These are phyloP conservation scores for Mycena haematopus DNA, from an alignment of 768 basidiomycete species.

Conservation along the genomic window DNA sequence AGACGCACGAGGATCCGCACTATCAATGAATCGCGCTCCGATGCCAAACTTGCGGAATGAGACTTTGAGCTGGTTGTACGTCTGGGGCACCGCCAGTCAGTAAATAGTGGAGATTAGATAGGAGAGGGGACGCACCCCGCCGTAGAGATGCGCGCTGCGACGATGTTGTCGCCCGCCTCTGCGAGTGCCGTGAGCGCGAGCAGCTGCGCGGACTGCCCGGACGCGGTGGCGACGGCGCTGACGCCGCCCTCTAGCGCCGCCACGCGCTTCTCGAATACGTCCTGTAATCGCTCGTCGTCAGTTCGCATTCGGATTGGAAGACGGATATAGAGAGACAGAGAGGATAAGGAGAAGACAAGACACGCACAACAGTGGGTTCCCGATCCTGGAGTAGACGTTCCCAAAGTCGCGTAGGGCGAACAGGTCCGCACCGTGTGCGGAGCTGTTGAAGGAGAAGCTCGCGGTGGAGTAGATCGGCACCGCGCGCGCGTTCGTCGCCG, in stretches of 20 bases:
- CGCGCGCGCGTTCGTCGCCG: conserved; percentile 58
- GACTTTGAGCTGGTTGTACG: conserved; percentile 59
- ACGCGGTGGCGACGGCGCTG: conserved; percentile 58
- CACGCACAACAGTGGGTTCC: conserved; percentile 55
- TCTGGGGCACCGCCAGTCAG: conserved; percentile 35
- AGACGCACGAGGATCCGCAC: conserved; percentile 29
- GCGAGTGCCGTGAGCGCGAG: conserved; percentile 53
- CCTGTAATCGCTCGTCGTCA: too few relatives aligned
- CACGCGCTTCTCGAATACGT: conserved; percentile 64
- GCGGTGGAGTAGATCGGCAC: conserved; percentile 63
- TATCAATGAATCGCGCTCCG: conserved; percentile 46
- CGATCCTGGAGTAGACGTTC: conserved; percentile 55
- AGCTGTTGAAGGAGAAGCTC: conserved; percentile 60
- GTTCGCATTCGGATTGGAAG: too few relatives aligned
- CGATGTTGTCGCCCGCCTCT: conserved; percentile 59
- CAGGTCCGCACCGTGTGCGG: conserved; percentile 58
- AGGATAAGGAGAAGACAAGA: too few relatives aligned
- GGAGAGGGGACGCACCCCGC: conserved; percentile 40
- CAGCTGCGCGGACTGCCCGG: conserved; percentile 63
- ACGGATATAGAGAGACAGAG: too few relatives aligned
- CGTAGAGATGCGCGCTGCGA: conserved; percentile 54
- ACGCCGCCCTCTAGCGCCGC: conserved; percentile 63
- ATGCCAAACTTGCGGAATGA: conserved; percentile 54
- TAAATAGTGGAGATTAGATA: too few relatives aligned
- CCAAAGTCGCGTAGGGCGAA: conserved; percentile 54